These are phyloP conservation scores for Plasmodium blacklocki DNA, from an alignment of 169 alveolate genomes.

Conservation along the genomic window DNA sequence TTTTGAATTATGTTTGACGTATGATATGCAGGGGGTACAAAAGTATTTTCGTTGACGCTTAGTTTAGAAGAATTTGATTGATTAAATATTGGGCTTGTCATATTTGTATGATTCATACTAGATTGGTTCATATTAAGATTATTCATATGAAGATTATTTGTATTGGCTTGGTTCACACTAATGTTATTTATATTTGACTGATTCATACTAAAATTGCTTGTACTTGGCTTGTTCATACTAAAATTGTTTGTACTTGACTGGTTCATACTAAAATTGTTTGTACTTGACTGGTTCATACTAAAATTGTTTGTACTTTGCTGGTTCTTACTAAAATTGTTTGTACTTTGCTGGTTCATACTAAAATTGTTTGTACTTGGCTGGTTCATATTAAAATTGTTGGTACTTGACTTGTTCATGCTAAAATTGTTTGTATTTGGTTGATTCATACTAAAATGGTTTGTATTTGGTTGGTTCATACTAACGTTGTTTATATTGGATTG, in stretches of 20 bases:
- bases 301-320: neutral
- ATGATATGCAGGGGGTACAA: constrained; percentile 22
- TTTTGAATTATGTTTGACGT: constrained; percentile 33
- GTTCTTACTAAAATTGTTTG: neutral
- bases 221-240: neutral
- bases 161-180: neutral
- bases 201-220: constrained; percentile 1
- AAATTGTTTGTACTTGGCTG: neutral
- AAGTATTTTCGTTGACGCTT: constrained; percentile 9
- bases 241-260: constrained; percentile 4
- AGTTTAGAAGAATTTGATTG: constrained; percentile 17
- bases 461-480: neutral
- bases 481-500: constrained; percentile 7
- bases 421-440: constrained; percentile 4
- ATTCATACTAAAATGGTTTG: constrained; percentile 13
- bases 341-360: neutral
- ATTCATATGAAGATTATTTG: neutral
- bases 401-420: neutral
- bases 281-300: neutral
- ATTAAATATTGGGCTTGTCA: constrained; percentile 22
- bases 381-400: neutral
- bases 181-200: neutral
- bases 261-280: neutral
- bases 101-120: constrained; percentile 2
- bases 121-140: constrained; percentile 12